A percentile compares a stretch with the other conserved stretches of the same genome.
phyloP scores from a whole-genome alignment of 129 eudicot genomes.

The Artemisia annua region DNA sequence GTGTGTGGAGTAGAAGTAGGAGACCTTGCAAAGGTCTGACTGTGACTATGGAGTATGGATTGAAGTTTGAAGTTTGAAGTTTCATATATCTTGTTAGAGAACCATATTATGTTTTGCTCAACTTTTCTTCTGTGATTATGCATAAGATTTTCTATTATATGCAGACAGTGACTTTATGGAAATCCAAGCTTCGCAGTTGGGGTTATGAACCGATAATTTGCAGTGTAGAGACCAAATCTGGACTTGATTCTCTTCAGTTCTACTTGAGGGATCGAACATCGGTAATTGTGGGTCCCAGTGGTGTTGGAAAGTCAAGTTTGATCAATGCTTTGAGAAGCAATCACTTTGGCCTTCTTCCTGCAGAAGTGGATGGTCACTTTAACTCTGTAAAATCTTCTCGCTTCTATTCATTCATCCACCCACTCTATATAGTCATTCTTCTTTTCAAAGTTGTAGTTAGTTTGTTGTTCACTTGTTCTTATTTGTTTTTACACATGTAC shows the following conservation, averaged over 20 bases:
- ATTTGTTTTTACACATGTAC: conserved; percentile 23
- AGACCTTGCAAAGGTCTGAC: not conserved
- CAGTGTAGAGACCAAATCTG: conserved; percentile 72
- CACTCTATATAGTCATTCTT: not conserved
- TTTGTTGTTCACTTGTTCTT: too few relatives aligned
- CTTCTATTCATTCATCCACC: conserved; percentile 12
- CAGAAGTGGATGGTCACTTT: conserved; percentile 46
- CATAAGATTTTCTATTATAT: conserved; percentile 20
- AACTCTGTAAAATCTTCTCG: conserved; percentile 50
- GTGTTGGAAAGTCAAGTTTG: conserved; percentile 95
- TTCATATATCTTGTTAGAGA: conserved; percentile 7
- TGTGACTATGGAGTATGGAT: conserved; percentile 15
- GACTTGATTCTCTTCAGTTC: conserved; percentile 69
- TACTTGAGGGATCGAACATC: conserved; percentile 72
- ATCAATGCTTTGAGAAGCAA: conserved; percentile 79
- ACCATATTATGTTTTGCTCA: conserved; percentile 6
- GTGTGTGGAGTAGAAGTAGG: not conserved
- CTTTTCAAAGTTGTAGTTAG: conserved; percentile 1
- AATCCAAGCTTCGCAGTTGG: conserved; percentile 81
- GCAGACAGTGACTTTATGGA: conserved; percentile 69
- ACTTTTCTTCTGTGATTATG: not conserved
- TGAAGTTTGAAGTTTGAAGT: not conserved
- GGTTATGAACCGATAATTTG: conserved; percentile 82
- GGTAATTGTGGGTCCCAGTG: conserved; percentile 97
- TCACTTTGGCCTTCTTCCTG: conserved; percentile 31